Conservation (phyloP, 2,329 filamentous ascomycete species). For the Aspergillus sp. region DNA sequence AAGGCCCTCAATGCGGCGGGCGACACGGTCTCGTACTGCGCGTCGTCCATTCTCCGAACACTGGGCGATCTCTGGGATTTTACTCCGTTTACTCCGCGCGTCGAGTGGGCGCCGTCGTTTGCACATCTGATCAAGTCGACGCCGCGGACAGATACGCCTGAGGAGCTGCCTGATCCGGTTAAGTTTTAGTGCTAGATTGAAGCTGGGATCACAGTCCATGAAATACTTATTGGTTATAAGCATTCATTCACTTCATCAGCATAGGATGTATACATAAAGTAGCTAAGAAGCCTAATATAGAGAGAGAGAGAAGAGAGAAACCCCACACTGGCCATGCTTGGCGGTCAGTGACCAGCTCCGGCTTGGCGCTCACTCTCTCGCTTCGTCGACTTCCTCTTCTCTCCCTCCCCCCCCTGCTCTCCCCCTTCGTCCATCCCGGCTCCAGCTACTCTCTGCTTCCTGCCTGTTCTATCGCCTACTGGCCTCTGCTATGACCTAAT, state of each 20-base stretch:
- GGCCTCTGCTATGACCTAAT: background rate
- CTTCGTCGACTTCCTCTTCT: background rate
- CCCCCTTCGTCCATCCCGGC: background rate
- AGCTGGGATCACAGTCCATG: no score
- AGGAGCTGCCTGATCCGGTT: conserved; percentile 10
- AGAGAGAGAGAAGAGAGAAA: background rate
- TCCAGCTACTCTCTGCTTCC: background rate
- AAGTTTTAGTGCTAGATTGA: no score
- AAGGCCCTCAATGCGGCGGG: conserved; percentile 17
- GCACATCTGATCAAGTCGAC: conserved; percentile 18
- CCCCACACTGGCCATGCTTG: background rate
- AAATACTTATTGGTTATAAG: no score
- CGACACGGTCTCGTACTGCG: conserved; percentile 17
- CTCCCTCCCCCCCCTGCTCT: background rate
- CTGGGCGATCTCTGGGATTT: conserved; percentile 29
- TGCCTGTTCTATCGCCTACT: background rate
- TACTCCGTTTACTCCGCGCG: conserved; percentile 21
- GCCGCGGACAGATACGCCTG: conserved; percentile 15
- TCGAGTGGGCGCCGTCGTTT: conserved; percentile 18
- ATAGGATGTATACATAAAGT: no score
- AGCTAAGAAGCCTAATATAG: no score
- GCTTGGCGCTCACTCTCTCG: no score
- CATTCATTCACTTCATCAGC: no score
- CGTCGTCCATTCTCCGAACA: conserved; percentile 19
- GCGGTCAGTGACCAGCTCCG: background rate